phyloP scores from a whole-genome alignment of 208 protist species.

The Acanthamoeba sp. region DNA sequence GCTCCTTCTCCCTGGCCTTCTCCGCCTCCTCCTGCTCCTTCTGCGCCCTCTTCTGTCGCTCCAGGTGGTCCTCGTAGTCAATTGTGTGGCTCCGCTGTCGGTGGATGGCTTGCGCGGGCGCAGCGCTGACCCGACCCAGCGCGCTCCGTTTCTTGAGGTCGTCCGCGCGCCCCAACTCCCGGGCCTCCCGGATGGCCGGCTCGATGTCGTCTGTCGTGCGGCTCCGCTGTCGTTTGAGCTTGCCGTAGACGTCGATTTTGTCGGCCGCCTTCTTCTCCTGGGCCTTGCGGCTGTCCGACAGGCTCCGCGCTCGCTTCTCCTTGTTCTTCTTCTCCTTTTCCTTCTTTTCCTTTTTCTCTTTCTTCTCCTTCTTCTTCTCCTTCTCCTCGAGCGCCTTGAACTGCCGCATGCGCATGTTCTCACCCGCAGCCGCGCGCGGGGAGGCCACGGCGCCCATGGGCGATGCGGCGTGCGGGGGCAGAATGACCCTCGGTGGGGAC shows the following conservation, averaged over 20 bases:
- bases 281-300: background rate
- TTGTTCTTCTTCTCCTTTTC: conserved; percentile 3
- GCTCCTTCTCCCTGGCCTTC: background rate
- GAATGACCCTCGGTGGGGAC: background rate
- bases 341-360: conserved; percentile 2
- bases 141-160: background rate
- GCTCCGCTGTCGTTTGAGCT: conserved; percentile 53
- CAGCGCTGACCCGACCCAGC: background rate
- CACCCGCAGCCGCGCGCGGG: background rate
- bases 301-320: background rate
- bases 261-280: conserved; percentile 20
- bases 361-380: conserved; percentile 47
- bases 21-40: background rate
- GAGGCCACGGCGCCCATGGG: background rate
- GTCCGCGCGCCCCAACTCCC: background rate
- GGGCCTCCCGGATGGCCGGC: background rate
- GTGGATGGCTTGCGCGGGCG: background rate
- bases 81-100: conserved; percentile 32
- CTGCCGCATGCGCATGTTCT: conserved; percentile 33
- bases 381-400: conserved; percentile 46
- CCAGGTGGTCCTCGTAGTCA: conserved; percentile 18
- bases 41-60: background rate
- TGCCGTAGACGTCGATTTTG: conserved; percentile 51
- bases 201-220: conserved; percentile 62
- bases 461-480: background rate